Base-by-base conservation (phyloP, 805 yeast genomes). In the Yarrowia divulgata region DNA sequence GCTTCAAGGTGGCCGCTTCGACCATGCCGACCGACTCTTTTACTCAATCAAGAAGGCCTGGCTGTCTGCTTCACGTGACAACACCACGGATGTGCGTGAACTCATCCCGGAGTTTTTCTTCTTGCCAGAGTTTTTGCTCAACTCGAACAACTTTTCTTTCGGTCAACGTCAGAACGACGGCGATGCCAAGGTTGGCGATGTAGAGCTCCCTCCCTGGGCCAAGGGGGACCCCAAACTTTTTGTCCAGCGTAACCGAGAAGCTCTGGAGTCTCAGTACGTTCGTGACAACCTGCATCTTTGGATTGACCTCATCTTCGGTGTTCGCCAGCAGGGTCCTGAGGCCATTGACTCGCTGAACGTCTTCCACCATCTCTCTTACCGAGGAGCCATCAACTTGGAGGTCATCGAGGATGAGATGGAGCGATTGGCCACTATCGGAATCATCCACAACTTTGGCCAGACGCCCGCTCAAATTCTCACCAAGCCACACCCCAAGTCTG, bases 401-500 rank as follows among this genome's bases (percentile, higher is more conserved):
- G 83, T 82, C 29, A 88, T 92, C 69, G 82, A 85, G 70, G 93
- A 91, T 75, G 91, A 87, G 45, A 82, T 84, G 71, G 97, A 92
- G 77, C 83, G 88, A 72, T 81, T 87, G 46, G 94, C 97, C 0
- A 83, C 90, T 2, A 89, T 91, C 29, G 93, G 97, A 1, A 90
- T 90, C 73, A 92, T 92, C 66, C 95, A 93, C 75, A 92, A 92
- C 77, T 92, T 92, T 81, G 97, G 97, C 0, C 97, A 92, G 75
- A 92, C 97, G 0, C 97, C 97, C 1, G 75, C 84, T 62, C 90
- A 89, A 73, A 79, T 93, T 12, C 91, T 93, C 73, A 80, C 79
- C 18, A 84, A 83, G 66, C 89, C 93, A 0, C 97, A 92, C 77
- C 88, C 90, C 0, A 71, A 75, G 34, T 81, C 83, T 68, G 85